phyloP scores from a whole-genome alignment of 2,329 filamentous ascomycete species.

The Catunica adiposa region DNA sequence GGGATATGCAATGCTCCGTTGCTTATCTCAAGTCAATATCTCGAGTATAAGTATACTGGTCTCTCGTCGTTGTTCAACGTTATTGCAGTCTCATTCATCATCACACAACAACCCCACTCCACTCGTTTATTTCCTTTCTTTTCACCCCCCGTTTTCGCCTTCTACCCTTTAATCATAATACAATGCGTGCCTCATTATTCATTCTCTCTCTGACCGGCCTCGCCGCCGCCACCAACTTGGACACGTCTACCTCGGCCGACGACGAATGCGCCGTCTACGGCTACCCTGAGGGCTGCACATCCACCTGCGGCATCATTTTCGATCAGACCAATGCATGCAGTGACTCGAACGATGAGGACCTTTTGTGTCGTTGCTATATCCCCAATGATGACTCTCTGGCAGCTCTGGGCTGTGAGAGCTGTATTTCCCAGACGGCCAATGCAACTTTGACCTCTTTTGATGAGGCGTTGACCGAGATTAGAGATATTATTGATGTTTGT shows the following conservation, averaged over 20 bases:
- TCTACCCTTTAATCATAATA: not conserved
- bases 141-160: not conserved
- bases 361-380: conserved; percentile 8
- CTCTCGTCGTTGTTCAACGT: not conserved
- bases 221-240: not conserved
- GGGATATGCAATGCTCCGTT: not conserved
- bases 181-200: not conserved
- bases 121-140: not conserved
- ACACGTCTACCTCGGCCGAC: not conserved
- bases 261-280: conserved; percentile 3
- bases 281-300: conserved; percentile 8
- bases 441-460: not conserved
- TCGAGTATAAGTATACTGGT: not conserved
- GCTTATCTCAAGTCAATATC: not conserved
- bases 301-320: conserved; percentile 8
- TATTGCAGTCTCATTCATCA: not conserved
- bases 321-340: conserved; percentile 7
- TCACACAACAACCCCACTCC: not conserved
- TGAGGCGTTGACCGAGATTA: conserved; percentile 8
- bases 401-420: conserved; percentile 9
- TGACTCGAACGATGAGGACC: not conserved
- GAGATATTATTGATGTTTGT: conserved; percentile 9
- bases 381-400: conserved; percentile 3
- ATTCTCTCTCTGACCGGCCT: conserved; percentile 1
- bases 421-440: conserved; percentile 4